Evolutionary conservation across 2,329 filamentous ascomycete genomes (phyloP).

Genomic region (Blastomyces parvus): DNA sequence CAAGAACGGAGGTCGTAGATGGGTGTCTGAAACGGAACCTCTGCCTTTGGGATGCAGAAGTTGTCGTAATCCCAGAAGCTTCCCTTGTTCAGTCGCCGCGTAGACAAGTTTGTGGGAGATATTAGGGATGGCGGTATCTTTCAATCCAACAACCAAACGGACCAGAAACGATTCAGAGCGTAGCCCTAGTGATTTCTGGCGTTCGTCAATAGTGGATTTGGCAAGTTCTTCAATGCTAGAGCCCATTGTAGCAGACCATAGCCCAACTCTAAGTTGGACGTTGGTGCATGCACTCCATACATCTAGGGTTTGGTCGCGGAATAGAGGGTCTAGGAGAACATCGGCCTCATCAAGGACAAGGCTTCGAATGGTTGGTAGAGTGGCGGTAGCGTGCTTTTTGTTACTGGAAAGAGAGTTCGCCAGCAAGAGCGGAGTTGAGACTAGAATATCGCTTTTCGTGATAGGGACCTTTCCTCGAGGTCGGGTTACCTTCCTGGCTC

Average conservation of each 20-base stretch:
- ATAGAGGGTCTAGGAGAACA: constrained; percentile 82
- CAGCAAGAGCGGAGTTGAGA: constrained; percentile 70
- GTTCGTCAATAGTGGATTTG: constrained; percentile 54
- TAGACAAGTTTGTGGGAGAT: constrained; percentile 83
- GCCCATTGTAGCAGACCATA: constrained; percentile 97
- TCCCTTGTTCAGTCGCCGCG: constrained; percentile 85
- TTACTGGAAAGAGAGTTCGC: constrained; percentile 58
- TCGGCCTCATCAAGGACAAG: constrained; percentile 90
- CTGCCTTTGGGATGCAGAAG: constrained; percentile 67
- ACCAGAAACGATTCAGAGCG: constrained; percentile 48
- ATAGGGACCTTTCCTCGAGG: constrained; percentile 37
- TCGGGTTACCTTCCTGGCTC: constrained; percentile 16
- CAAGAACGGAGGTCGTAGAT: constrained; percentile 75
- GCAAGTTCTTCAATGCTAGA: constrained; percentile 80
- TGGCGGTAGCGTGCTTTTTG: constrained; percentile 34
- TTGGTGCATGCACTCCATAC: constrained; percentile 75
- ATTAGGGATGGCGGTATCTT: constrained; percentile 90
- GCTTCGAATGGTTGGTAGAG: constrained; percentile 58
- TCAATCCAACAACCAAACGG: constrained; percentile 86
- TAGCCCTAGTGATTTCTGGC: constrained; percentile 36
- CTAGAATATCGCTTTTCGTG: constrained; percentile 67
- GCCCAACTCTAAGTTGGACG: constrained; percentile 59
- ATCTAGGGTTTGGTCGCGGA: constrained; percentile 74
- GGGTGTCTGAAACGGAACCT: constrained; percentile 35
- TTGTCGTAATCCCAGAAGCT: constrained; percentile 82